Base-by-base conservation (phyloP, 148 eudicot genomes). In the Rhododendron kiyosumense region DNA sequence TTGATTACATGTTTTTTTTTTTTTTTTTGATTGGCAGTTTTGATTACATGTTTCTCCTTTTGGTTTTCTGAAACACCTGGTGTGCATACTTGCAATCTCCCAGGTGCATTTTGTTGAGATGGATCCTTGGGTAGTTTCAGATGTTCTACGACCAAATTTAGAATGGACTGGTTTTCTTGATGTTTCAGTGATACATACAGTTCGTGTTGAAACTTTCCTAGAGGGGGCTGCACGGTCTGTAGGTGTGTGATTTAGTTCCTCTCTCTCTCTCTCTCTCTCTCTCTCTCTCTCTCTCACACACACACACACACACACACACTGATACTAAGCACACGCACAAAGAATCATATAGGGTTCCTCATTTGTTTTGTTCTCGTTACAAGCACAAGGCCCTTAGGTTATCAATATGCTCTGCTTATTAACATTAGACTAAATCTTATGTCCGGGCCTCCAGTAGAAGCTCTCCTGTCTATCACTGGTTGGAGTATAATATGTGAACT, bases 41-140 rank as follows among this genome's bases (percentile, higher is more conserved):
- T 86, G 22, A 26, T 79, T 84, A 7, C 57, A 30, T 77, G 14
- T 52, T 81, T 88, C 3, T 43, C 46, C 34, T 83, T 41, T 34
- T n/a, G 9, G 34, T 43, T 83, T 73, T 75, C 61, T 85, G 52
- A 86, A 69, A 78, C 43, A n/a, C 79, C 63, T 79, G 41, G 12
- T 73, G 7, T 59, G 61, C 51, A 73, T 81, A 26, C 65, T 73
- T 81, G 83, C 43, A 76, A 76, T 83, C 67, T 78, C 48, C 28
- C 87, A 96, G 98, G 98, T 93, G 49, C 97, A 96, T 89, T 95
- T 95, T 93, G 93, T 96, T 89, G 99, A 95, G 90, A 95, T 96
- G 97, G 99, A 96, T 91, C 98, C 97, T 84, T 95, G 97, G 99
- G 97, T 96, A 87, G 92, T 96, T 84, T 91, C 97, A 83, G 92